phyloP scores from a whole-genome alignment of 2,329 filamentous ascomycete species.

The Alternaria sp. region DNA sequence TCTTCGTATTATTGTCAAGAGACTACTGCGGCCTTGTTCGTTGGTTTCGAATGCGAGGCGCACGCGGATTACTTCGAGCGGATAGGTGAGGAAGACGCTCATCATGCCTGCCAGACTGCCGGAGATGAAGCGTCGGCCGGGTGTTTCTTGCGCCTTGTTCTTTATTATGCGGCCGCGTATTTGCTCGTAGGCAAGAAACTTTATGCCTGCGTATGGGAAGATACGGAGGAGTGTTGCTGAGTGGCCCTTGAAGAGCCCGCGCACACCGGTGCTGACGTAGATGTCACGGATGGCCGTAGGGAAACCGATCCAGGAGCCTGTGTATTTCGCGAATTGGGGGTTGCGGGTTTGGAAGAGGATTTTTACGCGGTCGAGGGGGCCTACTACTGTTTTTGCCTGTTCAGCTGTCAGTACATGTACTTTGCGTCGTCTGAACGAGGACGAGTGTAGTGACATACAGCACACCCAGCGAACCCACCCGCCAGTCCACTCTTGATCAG shows the following conservation, averaged over 20 bases:
- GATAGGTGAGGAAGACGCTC: conserved; percentile 95
- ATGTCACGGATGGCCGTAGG: conserved; percentile 85
- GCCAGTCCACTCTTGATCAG: conserved; percentile 83
- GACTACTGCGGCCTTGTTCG: conserved; percentile 71
- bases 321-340: conserved; percentile 92
- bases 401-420: conserved; percentile 21
- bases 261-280: conserved; percentile 73
- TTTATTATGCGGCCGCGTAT: conserved; percentile 82
- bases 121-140: conserved; percentile 75
- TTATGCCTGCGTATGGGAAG: conserved; percentile 97
- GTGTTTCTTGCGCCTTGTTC: conserved; percentile 76
- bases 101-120: conserved; percentile 83
- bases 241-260: conserved; percentile 89
- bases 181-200: conserved; percentile 98
- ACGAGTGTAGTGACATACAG: conserved; percentile 64
- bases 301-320: conserved; percentile 86
- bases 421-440: no score
- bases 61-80: conserved; percentile 90
- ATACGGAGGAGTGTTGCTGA: conserved; percentile 93
- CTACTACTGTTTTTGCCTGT: conserved; percentile 93
- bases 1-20: conserved; percentile 79
- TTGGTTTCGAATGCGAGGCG: conserved; percentile 95
- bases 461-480: conserved; percentile 89
- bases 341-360: conserved; percentile 98
- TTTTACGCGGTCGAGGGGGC: conserved; percentile 95